Evolutionary conservation across 2,329 filamentous ascomycete species (phyloP).

Genomic region (Fusarium sp.): DNA sequence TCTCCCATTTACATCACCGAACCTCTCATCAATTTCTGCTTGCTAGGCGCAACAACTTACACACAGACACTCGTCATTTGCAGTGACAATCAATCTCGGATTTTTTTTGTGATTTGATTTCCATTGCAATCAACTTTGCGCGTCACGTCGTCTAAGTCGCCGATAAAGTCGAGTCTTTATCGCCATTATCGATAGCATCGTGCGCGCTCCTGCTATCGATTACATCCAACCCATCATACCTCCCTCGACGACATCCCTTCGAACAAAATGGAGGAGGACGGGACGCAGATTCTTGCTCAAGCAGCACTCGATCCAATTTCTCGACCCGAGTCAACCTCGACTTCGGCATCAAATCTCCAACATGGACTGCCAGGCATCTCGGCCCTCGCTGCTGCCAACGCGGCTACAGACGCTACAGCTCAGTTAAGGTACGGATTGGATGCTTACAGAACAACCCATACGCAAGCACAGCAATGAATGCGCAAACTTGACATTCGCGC

Average conservation of each 20-base stretch:
- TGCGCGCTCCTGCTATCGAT: slow-evolving; percentile 6
- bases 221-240: background rate
- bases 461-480: background rate
- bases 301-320: slow-evolving; percentile 61
- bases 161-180: slow-evolving; percentile 9
- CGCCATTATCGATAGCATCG: slow-evolving; percentile 13
- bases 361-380: slow-evolving; percentile 60
- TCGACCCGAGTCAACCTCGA: slow-evolving; percentile 61
- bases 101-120: background rate
- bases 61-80: background rate
- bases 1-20: slow-evolving; percentile 16
- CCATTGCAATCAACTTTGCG: background rate
- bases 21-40: background rate
- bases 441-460: background rate
- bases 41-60: background rate
- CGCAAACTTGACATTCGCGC: slow-evolving; percentile 1
- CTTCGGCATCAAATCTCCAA: slow-evolving; percentile 55
- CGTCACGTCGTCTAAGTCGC: slow-evolving; percentile 8
- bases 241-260: background rate
- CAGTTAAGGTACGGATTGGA: slow-evolving; percentile 59
- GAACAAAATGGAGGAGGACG: slow-evolving; percentile 59
- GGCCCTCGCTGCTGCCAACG: slow-evolving; percentile 56
- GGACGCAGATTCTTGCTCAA: slow-evolving; percentile 53
- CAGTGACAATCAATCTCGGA: background rate
- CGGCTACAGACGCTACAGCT: slow-evolving; percentile 54